Evolutionary conservation across 1,284 basidiomycete genomes (phyloP).

Genomic region (Trichosporon sp.): DNA sequence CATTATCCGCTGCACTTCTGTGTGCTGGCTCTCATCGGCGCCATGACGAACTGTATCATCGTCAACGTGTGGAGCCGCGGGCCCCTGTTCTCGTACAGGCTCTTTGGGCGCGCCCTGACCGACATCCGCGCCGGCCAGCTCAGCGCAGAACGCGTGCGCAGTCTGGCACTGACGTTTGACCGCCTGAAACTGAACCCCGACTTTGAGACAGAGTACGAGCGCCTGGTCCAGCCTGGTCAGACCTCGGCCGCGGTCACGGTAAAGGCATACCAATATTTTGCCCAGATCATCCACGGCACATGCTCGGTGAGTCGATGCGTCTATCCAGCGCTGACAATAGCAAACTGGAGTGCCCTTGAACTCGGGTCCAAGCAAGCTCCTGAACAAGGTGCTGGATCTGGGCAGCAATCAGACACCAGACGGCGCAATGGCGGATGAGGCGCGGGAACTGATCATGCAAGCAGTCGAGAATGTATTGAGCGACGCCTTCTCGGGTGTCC

Average conservation of each 20-base stretch:
- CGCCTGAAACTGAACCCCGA: constrained; percentile 37
- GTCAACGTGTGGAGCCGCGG: not conserved
- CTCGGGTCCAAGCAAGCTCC: not conserved
- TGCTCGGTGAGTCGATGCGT: too few species aligned
- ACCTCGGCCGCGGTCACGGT: constrained; percentile 36
- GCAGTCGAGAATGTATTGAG: constrained; percentile 25
- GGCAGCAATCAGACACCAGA: too few species aligned
- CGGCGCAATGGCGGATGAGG: not conserved
- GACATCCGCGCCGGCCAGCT: not conserved
- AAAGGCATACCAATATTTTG: not conserved
- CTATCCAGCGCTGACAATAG: not conserved
- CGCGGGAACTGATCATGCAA: not conserved
- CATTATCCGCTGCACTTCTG: constrained; percentile 29
- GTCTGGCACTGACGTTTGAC: constrained; percentile 35
- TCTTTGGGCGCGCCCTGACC: not conserved
- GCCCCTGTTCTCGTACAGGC: not conserved
- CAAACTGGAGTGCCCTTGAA: not conserved
- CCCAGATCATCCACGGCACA: not conserved
- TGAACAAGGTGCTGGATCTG: not conserved
- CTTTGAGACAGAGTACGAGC: not conserved
- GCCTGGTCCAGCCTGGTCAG: not conserved
- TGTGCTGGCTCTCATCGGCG: constrained; percentile 23
- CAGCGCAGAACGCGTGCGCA: not conserved
- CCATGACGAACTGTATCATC: not conserved
- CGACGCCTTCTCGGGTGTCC: constrained; percentile 32